Evolutionary conservation across 2,329 filamentous ascomycete genomes (phyloP), one percentile per base, ranked within the genome.

Genomic region (Davidsoniella neocaledoniae): DNA sequence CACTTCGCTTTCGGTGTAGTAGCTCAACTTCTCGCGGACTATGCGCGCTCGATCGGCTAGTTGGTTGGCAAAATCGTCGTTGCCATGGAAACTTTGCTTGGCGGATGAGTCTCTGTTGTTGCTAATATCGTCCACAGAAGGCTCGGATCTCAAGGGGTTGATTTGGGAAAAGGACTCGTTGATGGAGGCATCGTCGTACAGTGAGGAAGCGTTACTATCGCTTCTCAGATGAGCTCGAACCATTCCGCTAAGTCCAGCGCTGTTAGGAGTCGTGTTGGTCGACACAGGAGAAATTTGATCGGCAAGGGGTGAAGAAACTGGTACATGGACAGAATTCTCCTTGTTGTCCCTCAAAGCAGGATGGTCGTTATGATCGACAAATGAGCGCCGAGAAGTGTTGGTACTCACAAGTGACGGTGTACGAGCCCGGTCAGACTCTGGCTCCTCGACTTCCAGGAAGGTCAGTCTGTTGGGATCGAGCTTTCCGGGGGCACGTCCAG

Each of bases 221-320:
- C 78, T 78, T 46, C 91, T 79, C 39, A 96, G 67, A 67, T 96
- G 91, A 54, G 88, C 81, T 29, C 83, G 78, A 43, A 94, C 80
- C 69, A 94, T 75, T 2, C 83, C 83, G 58, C 81, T 90, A 14
- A 95, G 69, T 1, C 85, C 86, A 16, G 67, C 66, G 23, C 47
- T 46, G 39, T 33, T 29, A 9, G 46, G 47, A 19, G 51, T 41
- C 38, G 42, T 39, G 29, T 33, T 33, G 10, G 49, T 47, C 17
- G 51, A 53, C 9, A 60, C 49, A 14, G 69, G 69, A 0, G 83
- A 81, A 2, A 83, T 83, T 5, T 94, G 66, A 0, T 86, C 93
- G 0, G 88, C 87, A 0, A 87, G 94, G 8, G 53, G 46, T 14
- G 53, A 50, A 10, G 50, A 48, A 10, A 33, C 29, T 33, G 29